Evolutionary conservation across 441 rosid genomes (phyloP).

Genomic region (Macaranga tanarius): DNA sequence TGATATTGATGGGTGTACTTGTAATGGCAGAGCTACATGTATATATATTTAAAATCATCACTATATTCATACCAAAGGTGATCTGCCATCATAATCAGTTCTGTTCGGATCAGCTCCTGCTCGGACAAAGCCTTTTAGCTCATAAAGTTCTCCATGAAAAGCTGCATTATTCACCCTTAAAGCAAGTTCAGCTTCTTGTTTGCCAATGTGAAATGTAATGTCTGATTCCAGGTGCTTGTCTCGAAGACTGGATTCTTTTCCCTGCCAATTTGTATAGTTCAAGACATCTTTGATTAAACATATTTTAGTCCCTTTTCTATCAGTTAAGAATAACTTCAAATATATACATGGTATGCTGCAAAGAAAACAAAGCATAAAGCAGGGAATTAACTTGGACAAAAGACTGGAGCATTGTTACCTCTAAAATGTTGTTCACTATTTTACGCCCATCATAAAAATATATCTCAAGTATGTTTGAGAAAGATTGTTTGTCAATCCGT

Average conservation of each 20-base stretch:
- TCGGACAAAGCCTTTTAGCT: constrained; percentile 66
- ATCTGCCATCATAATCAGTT: constrained; percentile 90
- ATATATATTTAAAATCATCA: not conserved
- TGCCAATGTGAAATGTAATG: constrained; percentile 75
- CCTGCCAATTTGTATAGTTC: constrained; percentile 46
- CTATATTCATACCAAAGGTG: constrained; percentile 63
- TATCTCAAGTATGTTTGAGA: constrained; percentile 78
- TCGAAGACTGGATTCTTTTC: constrained; percentile 60
- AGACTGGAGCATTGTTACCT: constrained; percentile 46
- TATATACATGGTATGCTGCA: not conserved
- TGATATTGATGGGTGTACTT: not conserved
- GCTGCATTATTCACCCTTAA: constrained; percentile 80
- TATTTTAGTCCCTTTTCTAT: not conserved
- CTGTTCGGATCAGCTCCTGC: constrained; percentile 92
- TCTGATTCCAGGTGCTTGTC: constrained; percentile 78
- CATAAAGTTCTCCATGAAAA: constrained; percentile 76
- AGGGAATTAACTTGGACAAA: not conserved
- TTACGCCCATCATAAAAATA: constrained; percentile 85
- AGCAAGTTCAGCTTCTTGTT: constrained; percentile 97
- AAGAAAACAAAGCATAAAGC: not conserved
- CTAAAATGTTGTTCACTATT: constrained; percentile 74
- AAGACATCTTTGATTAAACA: constrained; percentile 3
- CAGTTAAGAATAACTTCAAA: not conserved
- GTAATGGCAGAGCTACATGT: too few species aligned
- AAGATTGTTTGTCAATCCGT: constrained; percentile 83